These are phyloP conservation scores for Gaultheria prostrata DNA, from an alignment of 148 eudicot species.

Conservation along the genomic window DNA sequence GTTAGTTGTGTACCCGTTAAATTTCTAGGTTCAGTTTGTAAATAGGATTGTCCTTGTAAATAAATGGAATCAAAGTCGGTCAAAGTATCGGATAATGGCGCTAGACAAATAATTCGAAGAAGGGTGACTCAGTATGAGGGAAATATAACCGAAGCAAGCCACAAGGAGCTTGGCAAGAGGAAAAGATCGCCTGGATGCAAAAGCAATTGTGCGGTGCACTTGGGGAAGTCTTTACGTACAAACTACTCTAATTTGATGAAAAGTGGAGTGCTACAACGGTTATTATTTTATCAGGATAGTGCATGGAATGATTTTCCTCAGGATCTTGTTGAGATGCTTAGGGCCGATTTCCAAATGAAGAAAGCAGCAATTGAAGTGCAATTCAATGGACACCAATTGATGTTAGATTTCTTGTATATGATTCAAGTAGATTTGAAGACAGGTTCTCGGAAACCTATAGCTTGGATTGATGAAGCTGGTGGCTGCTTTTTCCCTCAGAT, in stretches of 20 bases:
- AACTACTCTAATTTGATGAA: slow-evolving; percentile 32
- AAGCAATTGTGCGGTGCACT: slow-evolving; percentile 13
- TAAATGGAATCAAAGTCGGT: slow-evolving; percentile 33
- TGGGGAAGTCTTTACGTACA: slow-evolving; percentile 10
- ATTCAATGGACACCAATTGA: slow-evolving; percentile 22
- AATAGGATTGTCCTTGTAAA: slow-evolving; percentile 27
- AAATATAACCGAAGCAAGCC: slow-evolving; percentile 21
- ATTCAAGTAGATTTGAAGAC: slow-evolving; percentile 34
- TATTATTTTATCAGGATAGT: slow-evolving; percentile 32
- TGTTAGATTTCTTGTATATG: slow-evolving; percentile 38
- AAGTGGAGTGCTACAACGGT: slow-evolving; percentile 31
- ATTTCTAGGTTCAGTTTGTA: slow-evolving; percentile 23
- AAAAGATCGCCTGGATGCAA: slow-evolving; percentile 28
- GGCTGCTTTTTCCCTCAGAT: slow-evolving; percentile 28
- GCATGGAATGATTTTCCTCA: slow-evolving; percentile 36
- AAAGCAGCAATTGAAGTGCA: slow-evolving; percentile 32
- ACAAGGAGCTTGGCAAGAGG: slow-evolving; percentile 31
- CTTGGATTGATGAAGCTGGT: slow-evolving; percentile 44
- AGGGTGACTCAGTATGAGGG: slow-evolving; percentile 17
- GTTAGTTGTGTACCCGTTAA: slow-evolving; percentile 2
- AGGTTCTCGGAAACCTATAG: slow-evolving; percentile 32
- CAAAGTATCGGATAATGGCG: slow-evolving; percentile 22
- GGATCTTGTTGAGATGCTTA: slow-evolving; percentile 24
- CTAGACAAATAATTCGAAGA: slow-evolving; percentile 18
- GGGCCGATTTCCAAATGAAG: slow-evolving; percentile 27